Evolutionary conservation across 2,329 filamentous ascomycete genomes (phyloP).

Genomic region (Penicillium sp.): DNA sequence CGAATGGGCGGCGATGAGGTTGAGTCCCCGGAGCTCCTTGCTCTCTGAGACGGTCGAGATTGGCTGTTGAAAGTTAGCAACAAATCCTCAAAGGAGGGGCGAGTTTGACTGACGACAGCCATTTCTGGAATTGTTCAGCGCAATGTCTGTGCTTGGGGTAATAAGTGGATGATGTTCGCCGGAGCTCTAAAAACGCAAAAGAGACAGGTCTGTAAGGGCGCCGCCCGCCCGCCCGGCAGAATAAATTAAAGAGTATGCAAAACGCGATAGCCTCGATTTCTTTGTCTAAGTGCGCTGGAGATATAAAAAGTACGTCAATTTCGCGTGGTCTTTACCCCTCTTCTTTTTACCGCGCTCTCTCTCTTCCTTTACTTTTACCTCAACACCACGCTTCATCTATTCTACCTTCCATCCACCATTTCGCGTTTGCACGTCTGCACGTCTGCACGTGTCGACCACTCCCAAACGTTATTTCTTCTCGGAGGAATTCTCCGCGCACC

Average conservation of each 20-base stretch:
- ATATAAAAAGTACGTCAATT: not conserved
- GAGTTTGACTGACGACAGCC: conserved; percentile 38
- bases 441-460: too few species aligned
- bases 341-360: too few species aligned
- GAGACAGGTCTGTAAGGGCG: not conserved
- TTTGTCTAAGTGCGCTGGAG: too few species aligned
- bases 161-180: conserved; percentile 2
- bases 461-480: too few species aligned
- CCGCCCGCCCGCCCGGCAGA: conserved; percentile 32
- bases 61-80: conserved; percentile 44
- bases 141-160: not conserved
- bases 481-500: too few species aligned
- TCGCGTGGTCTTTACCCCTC: not conserved
- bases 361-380: too few species aligned
- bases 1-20: conserved; percentile 96
- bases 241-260: conserved; percentile 7
- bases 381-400: too few species aligned
- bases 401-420: too few species aligned
- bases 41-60: conserved; percentile 88
- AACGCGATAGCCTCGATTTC: not conserved
- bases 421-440: too few species aligned
- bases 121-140: conserved; percentile 25
- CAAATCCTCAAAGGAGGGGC: not conserved
- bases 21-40: conserved; percentile 93
- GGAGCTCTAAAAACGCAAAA: conserved; percentile 10